Evolutionary conservation across 2,329 filamentous ascomycete species (phyloP).

Genomic region (Claviceps purpurea): DNA sequence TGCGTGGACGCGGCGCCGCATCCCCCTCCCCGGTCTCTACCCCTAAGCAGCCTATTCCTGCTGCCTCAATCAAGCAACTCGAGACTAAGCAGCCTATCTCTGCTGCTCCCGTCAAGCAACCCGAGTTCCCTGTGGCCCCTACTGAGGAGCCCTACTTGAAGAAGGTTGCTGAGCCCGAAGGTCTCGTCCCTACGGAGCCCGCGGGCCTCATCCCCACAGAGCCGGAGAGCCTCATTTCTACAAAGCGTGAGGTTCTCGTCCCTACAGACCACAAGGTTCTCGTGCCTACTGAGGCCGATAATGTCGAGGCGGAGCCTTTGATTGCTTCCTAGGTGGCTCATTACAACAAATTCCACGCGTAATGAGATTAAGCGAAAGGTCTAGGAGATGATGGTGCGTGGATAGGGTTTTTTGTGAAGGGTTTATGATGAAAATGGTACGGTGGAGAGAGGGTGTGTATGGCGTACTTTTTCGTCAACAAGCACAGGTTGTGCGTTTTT

Average conservation of each 20-base stretch:
- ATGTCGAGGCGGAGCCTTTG: constrained; percentile 17
- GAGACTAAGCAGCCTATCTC: constrained; percentile 17
- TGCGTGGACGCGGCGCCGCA: constrained; percentile 35
- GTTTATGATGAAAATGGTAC: background rate
- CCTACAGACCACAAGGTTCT: background rate
- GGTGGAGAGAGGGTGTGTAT: background rate
- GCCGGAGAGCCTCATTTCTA: constrained; percentile 3
- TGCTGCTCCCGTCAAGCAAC: constrained; percentile 12
- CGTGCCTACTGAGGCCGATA: constrained; percentile 13
- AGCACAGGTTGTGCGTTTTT: background rate
- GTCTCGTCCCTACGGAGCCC: background rate
- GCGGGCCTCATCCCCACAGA: constrained; percentile 12
- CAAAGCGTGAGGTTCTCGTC: constrained; percentile 10
- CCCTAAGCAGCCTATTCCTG: constrained; percentile 20
- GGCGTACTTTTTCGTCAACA: constrained; percentile 13
- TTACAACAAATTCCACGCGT: constrained; percentile 14
- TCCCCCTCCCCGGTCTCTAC: constrained; percentile 26
- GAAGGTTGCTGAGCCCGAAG: constrained; percentile 10
- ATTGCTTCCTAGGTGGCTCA: constrained; percentile 16
- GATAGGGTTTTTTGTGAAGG: background rate
- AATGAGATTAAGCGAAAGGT: constrained; percentile 12
- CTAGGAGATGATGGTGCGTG: constrained; percentile 10
- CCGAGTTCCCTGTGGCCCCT: constrained; percentile 24
- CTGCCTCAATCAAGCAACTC: background rate
- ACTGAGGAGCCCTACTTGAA: constrained; percentile 20